Percentiles rank a stretch among this genome's conserved stretches.
Conservation (phyloP, 2,329 filamentous ascomycete species). For the Beauveria sp. region DNA sequence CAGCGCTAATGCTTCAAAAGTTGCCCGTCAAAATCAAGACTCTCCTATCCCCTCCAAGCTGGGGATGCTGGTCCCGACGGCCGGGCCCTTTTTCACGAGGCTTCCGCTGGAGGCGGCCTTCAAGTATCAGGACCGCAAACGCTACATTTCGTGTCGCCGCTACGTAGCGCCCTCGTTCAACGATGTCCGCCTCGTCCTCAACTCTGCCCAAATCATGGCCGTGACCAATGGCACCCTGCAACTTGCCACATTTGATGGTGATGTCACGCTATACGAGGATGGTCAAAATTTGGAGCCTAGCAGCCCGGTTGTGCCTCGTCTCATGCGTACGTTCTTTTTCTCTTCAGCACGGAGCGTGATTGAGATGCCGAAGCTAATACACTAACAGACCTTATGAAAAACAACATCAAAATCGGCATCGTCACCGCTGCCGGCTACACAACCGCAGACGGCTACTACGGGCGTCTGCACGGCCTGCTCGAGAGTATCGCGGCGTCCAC, state of each 20-base stretch:
- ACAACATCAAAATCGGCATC: slow-evolving; percentile 81
- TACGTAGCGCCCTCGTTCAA: slow-evolving; percentile 98
- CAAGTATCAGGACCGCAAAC: slow-evolving; percentile 75
- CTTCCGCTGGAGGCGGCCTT: slow-evolving; percentile 85
- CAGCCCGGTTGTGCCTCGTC: slow-evolving; percentile 67
- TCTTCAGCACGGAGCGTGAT: too few relatives aligned
- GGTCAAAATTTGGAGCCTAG: slow-evolving; percentile 68
- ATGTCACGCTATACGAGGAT: slow-evolving; percentile 92
- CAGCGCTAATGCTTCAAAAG: slow-evolving; percentile 31
- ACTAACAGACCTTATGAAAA: slow-evolving; percentile 57
- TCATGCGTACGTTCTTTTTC: slow-evolving; percentile 35
- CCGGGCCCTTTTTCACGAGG: slow-evolving; percentile 90
- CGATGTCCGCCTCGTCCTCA: slow-evolving; percentile 85
- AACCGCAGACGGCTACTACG: slow-evolving; percentile 77
- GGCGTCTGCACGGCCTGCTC: slow-evolving; percentile 76
- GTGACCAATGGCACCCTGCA: slow-evolving; percentile 72
- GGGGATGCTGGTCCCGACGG: slow-evolving; percentile 80
- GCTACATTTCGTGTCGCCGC: slow-evolving; percentile 81
- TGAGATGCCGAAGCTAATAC: neutral
- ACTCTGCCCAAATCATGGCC: slow-evolving; percentile 90
- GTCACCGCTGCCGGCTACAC: slow-evolving; percentile 96
- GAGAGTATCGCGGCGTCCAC: slow-evolving; percentile 61
- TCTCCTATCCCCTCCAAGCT: slow-evolving; percentile 75
- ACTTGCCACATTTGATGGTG: slow-evolving; percentile 92
- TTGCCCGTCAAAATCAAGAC: slow-evolving; percentile 60